These are phyloP conservation scores for Suhomyces wounanorum DNA, from an alignment of 1,139 yeast genomes.

Conservation along the genomic window DNA sequence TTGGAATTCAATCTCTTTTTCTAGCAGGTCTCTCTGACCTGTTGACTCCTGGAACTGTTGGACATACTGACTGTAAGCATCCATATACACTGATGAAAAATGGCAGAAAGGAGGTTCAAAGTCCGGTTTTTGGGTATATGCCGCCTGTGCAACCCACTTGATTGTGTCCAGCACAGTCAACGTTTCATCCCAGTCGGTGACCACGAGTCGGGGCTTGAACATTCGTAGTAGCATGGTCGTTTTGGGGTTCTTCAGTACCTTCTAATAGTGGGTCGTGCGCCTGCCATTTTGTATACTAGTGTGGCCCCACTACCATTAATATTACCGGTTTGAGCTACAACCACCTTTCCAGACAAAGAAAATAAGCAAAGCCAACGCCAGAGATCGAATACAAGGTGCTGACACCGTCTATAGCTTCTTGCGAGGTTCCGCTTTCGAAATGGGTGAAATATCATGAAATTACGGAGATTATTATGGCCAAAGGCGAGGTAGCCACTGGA, in stretches of 20 bases:
- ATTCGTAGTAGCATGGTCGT: neutral
- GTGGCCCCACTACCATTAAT: too few species aligned
- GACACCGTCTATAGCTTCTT: too few species aligned
- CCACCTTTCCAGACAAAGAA: too few species aligned
- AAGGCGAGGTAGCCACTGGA: too few species aligned
- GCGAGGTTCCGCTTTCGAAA: too few species aligned
- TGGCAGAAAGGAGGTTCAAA: conserved; percentile 44
- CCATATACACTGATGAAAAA: conserved; percentile 48
- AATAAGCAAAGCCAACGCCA: too few species aligned
- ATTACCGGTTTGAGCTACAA: too few species aligned
- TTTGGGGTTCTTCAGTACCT: neutral
- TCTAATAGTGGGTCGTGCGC: too few species aligned
- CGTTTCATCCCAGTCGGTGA: conserved; percentile 76
- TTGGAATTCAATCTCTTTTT: conserved; percentile 48
- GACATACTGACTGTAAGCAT: conserved; percentile 32
- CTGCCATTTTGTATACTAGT: too few species aligned
- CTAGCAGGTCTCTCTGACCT: conserved; percentile 23
- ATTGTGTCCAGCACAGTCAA: conserved; percentile 62
- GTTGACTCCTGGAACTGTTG: conserved; percentile 19
- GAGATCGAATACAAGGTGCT: too few species aligned
- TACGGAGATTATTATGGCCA: too few species aligned
- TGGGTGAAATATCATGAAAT: too few species aligned
- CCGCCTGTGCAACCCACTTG: conserved; percentile 50
- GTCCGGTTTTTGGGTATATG: conserved; percentile 42
- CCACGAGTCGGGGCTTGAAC: conserved; percentile 23